Evolutionary conservation across 305 asterid species (phyloP).

Genomic region (Fraxinus nigra): DNA sequence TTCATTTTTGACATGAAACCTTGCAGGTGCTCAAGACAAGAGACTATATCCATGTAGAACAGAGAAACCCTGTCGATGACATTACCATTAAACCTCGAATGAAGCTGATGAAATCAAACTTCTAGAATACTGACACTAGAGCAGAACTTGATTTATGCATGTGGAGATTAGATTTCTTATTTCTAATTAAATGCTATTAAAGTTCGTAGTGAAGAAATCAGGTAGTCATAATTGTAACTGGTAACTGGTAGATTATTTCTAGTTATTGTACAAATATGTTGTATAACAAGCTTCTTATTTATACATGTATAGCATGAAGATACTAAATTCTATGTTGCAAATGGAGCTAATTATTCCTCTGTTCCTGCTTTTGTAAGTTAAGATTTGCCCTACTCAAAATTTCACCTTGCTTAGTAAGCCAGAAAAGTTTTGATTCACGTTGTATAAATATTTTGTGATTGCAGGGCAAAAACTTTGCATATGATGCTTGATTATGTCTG

Average conservation of each 20-base stretch:
- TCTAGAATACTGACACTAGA: constrained; percentile 26
- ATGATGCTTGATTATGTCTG: not conserved
- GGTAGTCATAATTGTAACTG: constrained; percentile 25
- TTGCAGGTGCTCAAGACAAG: constrained; percentile 79
- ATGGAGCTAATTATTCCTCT: not conserved
- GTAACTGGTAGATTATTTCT: constrained; percentile 25
- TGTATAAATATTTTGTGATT: not conserved
- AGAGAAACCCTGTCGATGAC: constrained; percentile 50
- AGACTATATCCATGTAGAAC: constrained; percentile 81
- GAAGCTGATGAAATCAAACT: constrained; percentile 60
- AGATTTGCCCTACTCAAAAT: not conserved
- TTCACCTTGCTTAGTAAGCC: not conserved
- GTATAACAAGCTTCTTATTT: constrained; percentile 26
- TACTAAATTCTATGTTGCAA: constrained; percentile 8
- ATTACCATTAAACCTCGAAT: constrained; percentile 50
- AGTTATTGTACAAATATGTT: constrained; percentile 23
- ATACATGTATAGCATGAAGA: constrained; percentile 32
- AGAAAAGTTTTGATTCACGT: not conserved
- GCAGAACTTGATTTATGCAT: constrained; percentile 2
- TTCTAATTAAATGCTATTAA: constrained; percentile 20
- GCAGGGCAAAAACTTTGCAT: not conserved
- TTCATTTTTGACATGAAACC: not conserved
- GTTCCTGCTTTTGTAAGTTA: not conserved
- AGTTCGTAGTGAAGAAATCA: constrained; percentile 28
- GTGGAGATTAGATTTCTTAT: constrained; percentile 21